Evolutionary conservation across 1,284 basidiomycete genomes (phyloP).

Genomic region (Mycena sp.): DNA sequence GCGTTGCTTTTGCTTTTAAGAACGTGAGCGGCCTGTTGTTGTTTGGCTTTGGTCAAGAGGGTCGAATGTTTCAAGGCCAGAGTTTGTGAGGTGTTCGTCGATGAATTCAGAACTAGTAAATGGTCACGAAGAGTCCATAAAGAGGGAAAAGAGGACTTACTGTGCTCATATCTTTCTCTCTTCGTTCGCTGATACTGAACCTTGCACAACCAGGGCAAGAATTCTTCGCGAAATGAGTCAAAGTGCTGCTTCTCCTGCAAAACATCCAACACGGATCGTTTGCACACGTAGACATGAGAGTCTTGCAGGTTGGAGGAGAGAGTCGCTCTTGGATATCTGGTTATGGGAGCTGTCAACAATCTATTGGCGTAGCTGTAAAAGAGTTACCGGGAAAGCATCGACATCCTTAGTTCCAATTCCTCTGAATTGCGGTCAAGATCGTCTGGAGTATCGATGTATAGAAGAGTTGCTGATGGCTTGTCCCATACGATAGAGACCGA

Average conservation of each 20-base stretch:
- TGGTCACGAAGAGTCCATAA: constrained; percentile 10
- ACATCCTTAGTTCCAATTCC: constrained; percentile 80
- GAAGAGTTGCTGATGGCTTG: constrained; percentile 69
- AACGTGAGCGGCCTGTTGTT: constrained; percentile 18
- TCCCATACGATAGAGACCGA: constrained; percentile 74
- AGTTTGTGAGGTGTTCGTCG: constrained; percentile 54
- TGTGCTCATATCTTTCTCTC: constrained; percentile 65
- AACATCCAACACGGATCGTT: constrained; percentile 78
- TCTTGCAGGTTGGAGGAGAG: constrained; percentile 83
- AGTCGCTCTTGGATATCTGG: constrained; percentile 79
- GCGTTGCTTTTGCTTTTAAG: constrained; percentile 33
- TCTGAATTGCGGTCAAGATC: constrained; percentile 75
- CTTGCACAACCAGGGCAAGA: constrained; percentile 91
- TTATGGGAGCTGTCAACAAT: constrained; percentile 25
- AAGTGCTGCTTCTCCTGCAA: constrained; percentile 76
- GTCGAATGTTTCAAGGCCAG: constrained; percentile 72
- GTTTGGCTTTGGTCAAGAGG: constrained; percentile 47
- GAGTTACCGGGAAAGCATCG: constrained; percentile 71
- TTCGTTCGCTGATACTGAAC: constrained; percentile 78
- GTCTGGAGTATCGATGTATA: constrained; percentile 78
- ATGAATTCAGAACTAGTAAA: constrained; percentile 54
- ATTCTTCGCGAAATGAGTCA: constrained; percentile 87
- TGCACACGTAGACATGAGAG: constrained; percentile 92
- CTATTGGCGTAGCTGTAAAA: constrained; percentile 13
- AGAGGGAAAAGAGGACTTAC: constrained; percentile 47